These are phyloP conservation scores for Neocallimastix lanati DNA, from an alignment of 192 early-diverging fungal species.

Conservation along the genomic window DNA sequence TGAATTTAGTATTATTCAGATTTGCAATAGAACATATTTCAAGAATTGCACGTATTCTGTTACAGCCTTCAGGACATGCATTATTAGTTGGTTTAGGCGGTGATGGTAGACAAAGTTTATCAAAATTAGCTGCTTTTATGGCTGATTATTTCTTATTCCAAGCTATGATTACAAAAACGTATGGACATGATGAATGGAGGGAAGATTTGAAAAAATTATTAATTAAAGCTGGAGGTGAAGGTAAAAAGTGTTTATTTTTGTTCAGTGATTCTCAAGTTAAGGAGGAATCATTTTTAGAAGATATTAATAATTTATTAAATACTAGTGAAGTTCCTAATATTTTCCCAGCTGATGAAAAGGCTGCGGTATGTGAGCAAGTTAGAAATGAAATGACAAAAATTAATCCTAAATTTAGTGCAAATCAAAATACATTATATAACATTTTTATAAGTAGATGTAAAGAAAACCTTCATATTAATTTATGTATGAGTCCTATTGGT, in stretches of 20 bases:
- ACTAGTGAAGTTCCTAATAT: constrained; percentile 39
- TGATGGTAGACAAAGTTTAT: constrained; percentile 32
- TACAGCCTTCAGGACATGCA: constrained; percentile 34
- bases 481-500: constrained; percentile 47
- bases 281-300: constrained; percentile 42
- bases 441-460: constrained; percentile 36
- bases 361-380: constrained; percentile 33
- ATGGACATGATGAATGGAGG: constrained; percentile 26
- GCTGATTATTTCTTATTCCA: constrained; percentile 33
- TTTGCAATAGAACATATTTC: constrained; percentile 39
- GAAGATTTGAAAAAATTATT: constrained; percentile 42
- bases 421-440: constrained; percentile 27
- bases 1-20: constrained; percentile 36
- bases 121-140: constrained; percentile 32
- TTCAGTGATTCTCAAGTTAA: constrained; percentile 43
- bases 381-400: constrained; percentile 11
- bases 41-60: constrained; percentile 26
- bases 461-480: constrained; percentile 32
- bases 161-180: constrained; percentile 38
- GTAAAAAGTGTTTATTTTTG: constrained; percentile 33
- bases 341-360: constrained; percentile 31
- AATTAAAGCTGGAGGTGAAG: constrained; percentile 25
- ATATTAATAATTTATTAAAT: constrained; percentile 31
- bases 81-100: constrained; percentile 38
- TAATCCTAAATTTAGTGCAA: constrained; percentile 10